Base-by-base conservation (phyloP, 441 rosid genomes). In the Pelargonium cotyledonis region DNA sequence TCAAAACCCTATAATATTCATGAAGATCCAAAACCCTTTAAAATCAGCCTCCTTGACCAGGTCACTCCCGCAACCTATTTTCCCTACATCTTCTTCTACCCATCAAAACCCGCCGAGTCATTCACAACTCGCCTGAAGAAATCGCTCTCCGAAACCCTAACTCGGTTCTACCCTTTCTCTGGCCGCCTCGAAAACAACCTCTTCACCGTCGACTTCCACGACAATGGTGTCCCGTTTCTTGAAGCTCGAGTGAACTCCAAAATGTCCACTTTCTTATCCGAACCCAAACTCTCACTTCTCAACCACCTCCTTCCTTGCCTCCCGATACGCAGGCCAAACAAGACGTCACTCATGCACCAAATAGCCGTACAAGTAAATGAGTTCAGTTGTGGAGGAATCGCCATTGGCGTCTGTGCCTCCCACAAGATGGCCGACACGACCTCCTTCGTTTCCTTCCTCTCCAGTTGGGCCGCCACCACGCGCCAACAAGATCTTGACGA, bases 381-480 rank as follows among this genome's bases (percentile, higher is more conserved):
- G 5, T 71, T 51, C 35, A 41, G 2, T 1, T 71, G 68, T 47
- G 43, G 60, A 19, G 38, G 46, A 53, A 31, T 15, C 69, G 69
- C 31, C 21, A 57, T 18, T 57, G 74, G 43, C 14, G 29, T 40
- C 6, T 69, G 53, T 26, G 19, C 61, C 49, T 69, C 70, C 46
- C 72, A 69, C 29, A 69, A 69, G 43, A 44, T 69, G 16, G 66
- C 41, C 18, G 60, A 69, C 4, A 3, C 65, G 2, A 1, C 40
- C 1, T 57, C 65, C 0, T 3, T 69, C 16, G 61, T 63, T 4
- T 38, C 57, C n/a, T 69, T 69, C 66, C 72, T 69, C 15, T 21
- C 5, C 49, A 38, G 35, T 15, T 69, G 72, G 72, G 72, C 66
- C 4, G 53, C 72, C 72, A 11, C 8, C 41, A 40, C 57, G 44